Evolutionary conservation across 345 rosid species (phyloP), one percentile per base, ranked within the genome.

Genomic region (Eucalyptus pauciflora): DNA sequence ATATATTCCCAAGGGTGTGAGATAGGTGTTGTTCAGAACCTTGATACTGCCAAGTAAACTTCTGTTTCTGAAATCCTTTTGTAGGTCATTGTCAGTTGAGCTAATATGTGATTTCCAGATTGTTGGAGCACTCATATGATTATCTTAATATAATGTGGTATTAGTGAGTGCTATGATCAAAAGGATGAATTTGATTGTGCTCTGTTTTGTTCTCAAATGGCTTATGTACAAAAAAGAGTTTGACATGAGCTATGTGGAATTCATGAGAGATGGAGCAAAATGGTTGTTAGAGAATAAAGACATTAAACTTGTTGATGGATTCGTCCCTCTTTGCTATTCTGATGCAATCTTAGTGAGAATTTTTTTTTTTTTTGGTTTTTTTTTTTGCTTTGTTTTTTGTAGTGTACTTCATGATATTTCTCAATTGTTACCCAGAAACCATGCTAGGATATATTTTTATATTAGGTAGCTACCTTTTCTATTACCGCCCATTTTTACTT

Each of bases 281-380:
- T 96, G 98, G 97, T 91, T 97, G 95, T 95, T 94, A 33, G 95
- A 96, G 50, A 95, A 96, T 90, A 96, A 96, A 15, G 97, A 96
- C 92, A 92, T 96, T 92, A 97, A 96, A 91, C 93, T 48, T 97
- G 93, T 96, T 27, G 99, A 96, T 96, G 90, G 93, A 43, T 88
- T 33, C 16, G 31, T 60, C 22, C 49, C 64, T 3, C 6, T n/a
- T 5, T n/a, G 10, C 25, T 27, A 43, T 9, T 15, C 41, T 18
- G 4, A 27, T 50, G 27, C 60, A 20, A 54, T 54, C 27, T 54
- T 22, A 54, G 27, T 54, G 25, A 54, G 25, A 54, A 54, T 8
- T 37, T 37, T 37, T 37, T 37, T 37, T 37, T 37, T 37, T 37
- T 37, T n/a, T n/a, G n/a, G n/a, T n/a, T n/a, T n/a, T n/a, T n/a